phyloP scores from a whole-genome alignment of 345 rosid species.

The Citrus inodora region DNA sequence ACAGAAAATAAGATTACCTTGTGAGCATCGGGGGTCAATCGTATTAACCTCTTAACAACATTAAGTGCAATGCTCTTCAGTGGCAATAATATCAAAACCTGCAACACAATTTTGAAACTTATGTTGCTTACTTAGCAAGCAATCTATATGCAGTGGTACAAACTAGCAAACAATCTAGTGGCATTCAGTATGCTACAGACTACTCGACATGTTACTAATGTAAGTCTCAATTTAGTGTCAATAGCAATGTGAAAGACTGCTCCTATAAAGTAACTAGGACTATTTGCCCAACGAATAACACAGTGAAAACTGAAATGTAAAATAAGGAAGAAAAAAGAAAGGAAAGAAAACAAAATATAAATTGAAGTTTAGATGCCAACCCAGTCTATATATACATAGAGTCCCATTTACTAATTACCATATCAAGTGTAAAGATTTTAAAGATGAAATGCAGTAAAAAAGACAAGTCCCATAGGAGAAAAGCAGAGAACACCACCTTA shows the following conservation, averaged over 20 bases:
- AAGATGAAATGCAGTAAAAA: not conserved
- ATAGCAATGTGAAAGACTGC: not conserved
- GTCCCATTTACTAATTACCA: not conserved
- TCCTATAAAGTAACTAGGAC: not conserved
- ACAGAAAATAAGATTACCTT: slow-evolving; percentile 46
- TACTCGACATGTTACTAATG: not conserved
- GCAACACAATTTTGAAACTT: slow-evolving; percentile 14
- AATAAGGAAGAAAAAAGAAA: not conserved
- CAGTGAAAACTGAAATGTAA: not conserved
- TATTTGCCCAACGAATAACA: not conserved
- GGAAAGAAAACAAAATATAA: not conserved
- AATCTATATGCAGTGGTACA: not conserved
- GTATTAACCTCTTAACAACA: slow-evolving; percentile 71
- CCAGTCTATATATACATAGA: not conserved
- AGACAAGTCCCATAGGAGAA: not conserved
- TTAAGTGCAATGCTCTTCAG: slow-evolving; percentile 63
- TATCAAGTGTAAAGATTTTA: not conserved
- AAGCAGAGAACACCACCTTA: slow-evolving; percentile 49
- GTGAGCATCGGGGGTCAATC: slow-evolving; percentile 62
- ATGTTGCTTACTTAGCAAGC: not conserved
- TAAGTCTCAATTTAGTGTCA: not conserved
- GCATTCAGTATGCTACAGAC: not conserved
- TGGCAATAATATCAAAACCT: slow-evolving; percentile 86
- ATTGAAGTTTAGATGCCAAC: not conserved
- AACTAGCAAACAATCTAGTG: not conserved